A percentile compares a stretch with the other conserved stretches of the same genome.
phyloP scores from a whole-genome alignment of 2,329 filamentous ascomycete species.

The Colletotrichum tanaceti region DNA sequence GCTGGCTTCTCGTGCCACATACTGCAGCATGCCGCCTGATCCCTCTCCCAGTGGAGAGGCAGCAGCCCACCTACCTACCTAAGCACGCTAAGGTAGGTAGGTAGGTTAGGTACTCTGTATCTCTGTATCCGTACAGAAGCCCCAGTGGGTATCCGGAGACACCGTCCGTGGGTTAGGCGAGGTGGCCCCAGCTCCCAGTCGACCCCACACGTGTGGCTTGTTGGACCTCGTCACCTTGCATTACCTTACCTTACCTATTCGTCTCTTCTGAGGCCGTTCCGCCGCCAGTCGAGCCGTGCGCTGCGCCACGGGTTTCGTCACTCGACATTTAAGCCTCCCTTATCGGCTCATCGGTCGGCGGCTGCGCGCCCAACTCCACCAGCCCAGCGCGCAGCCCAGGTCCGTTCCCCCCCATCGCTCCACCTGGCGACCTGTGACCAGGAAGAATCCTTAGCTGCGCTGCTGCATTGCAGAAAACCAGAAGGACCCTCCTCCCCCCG shows the following conservation, averaged over 20 bases:
- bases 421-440: slow-evolving; percentile 10
- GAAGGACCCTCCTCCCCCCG: slow-evolving; percentile 23
- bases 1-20: not conserved
- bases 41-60: not conserved
- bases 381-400: not conserved
- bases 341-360: slow-evolving; percentile 2
- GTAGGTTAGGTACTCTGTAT: no score
- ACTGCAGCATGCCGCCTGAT: not conserved
- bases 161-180: not conserved
- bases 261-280: not conserved
- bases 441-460: slow-evolving; percentile 6
- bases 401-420: not conserved
- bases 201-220: slow-evolving; percentile 34
- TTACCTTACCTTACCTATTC: no score
- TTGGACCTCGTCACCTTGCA: slow-evolving; percentile 15
- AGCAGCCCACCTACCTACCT: not conserved
- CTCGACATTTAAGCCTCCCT: slow-evolving; percentile 25
- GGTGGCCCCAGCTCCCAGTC: slow-evolving; percentile 16
- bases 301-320: slow-evolving; percentile 26
- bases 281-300: not conserved
- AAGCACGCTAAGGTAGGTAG: no score
- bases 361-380: not conserved
- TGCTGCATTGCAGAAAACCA: slow-evolving; percentile 1
- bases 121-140: no score
- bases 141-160: slow-evolving; percentile 9